Percentiles rank a stretch among this genome's conserved stretches.
phyloP scores from a whole-genome alignment of 805 yeast species.

The Cyberlindnera xishuangbannaensis region DNA sequence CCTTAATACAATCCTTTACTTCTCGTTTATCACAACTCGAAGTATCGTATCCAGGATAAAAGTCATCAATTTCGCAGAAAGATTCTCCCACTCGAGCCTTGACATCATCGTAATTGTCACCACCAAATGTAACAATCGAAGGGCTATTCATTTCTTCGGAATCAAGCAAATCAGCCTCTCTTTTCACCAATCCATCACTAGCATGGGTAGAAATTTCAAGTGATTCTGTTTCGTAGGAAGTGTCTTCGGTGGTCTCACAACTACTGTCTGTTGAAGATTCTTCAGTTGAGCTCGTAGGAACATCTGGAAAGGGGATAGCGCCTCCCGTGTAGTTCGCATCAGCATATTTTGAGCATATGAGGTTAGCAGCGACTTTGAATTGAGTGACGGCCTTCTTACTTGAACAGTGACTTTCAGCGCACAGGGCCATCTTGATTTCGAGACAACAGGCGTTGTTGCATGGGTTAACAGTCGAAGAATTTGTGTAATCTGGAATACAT shows the following conservation, averaged over 20 bases:
- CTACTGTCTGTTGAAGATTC: constrained; percentile 1
- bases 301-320: constrained; percentile 8
- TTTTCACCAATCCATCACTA: neutral
- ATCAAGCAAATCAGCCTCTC: too few species aligned
- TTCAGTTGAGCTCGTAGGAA: neutral
- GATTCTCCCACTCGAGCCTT: constrained; percentile 15
- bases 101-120: constrained; percentile 24
- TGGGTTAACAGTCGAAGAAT: constrained; percentile 11
- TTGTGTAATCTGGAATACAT: constrained; percentile 10
- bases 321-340: constrained; percentile 20
- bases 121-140: constrained; percentile 3
- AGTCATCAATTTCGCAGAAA: constrained; percentile 17
- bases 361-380: constrained; percentile 17
- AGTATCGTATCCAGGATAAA: constrained; percentile 20
- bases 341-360: constrained; percentile 21
- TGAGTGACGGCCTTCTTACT: constrained; percentile 13
- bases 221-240: neutral
- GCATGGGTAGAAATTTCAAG: neutral
- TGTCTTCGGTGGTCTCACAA: neutral
- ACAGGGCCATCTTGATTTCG: constrained; percentile 20
- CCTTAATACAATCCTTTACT: constrained; percentile 21
- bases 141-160: neutral
- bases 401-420: constrained; percentile 20
- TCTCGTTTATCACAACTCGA: constrained; percentile 17
- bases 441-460: constrained; percentile 25